phyloP scores from a whole-genome alignment of 1,284 basidiomycete species.

The Quambalaria eucalypti region DNA sequence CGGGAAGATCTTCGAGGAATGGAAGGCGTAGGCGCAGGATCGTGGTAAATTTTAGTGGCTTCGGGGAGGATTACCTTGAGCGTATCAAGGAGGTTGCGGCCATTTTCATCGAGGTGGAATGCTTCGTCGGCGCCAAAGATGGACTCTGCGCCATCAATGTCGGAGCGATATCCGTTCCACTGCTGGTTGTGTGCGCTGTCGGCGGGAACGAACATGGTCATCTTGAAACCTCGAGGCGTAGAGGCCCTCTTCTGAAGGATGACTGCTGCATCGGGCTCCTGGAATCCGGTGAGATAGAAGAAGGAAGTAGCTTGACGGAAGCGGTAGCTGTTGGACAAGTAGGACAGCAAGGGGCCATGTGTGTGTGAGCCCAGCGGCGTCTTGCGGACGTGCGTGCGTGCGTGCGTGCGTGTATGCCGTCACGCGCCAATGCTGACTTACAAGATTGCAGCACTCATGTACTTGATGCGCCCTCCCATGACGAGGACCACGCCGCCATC shows the following conservation, averaged over 20 bases:
- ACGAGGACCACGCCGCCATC: slow-evolving; percentile 69
- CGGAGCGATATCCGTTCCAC: slow-evolving; percentile 76
- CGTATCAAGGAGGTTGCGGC: slow-evolving; percentile 20
- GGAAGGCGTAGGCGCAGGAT: slow-evolving; percentile 26
- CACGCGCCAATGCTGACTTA: slow-evolving; percentile 10
- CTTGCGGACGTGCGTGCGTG: too few relatives aligned
- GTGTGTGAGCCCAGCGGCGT: background rate
- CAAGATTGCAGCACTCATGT: slow-evolving; percentile 55
- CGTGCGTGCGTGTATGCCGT: slow-evolving; percentile 41
- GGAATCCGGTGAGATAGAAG: slow-evolving; percentile 59
- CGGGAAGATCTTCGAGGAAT: slow-evolving; percentile 22
- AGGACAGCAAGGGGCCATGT: slow-evolving; percentile 9
- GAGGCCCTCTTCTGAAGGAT: slow-evolving; percentile 49
- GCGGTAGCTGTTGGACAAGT: slow-evolving; percentile 62
- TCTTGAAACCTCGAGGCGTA: slow-evolving; percentile 66
- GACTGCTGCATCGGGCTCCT: slow-evolving; percentile 82
- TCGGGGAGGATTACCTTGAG: slow-evolving; percentile 27
- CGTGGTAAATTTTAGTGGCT: slow-evolving; percentile 38
- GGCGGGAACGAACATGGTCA: slow-evolving; percentile 72
- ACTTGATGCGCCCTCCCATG: slow-evolving; percentile 70
- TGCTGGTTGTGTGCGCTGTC: slow-evolving; percentile 69
- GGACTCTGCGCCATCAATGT: slow-evolving; percentile 30
- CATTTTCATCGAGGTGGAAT: slow-evolving; percentile 19
- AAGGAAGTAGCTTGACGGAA: slow-evolving; percentile 62
- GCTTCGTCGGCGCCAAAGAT: slow-evolving; percentile 44